phyloP scores from a whole-genome alignment of 2,329 filamentous ascomycete species.

The Aspergillus brunneoviolaceus region DNA sequence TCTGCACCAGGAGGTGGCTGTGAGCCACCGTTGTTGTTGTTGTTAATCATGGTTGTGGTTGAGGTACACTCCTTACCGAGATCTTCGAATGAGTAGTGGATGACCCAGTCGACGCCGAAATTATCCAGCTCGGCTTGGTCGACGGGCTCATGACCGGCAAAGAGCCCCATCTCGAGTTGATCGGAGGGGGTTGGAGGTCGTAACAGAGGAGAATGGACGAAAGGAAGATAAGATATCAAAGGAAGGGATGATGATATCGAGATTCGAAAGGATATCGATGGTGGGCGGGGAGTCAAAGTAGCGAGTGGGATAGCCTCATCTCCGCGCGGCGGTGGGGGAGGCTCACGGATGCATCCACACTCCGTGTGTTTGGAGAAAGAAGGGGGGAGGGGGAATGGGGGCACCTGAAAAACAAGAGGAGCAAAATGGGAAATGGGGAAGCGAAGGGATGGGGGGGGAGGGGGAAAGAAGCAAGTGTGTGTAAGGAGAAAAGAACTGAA shows the following conservation, averaged over 20 bases:
- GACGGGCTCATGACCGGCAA: slow-evolving; percentile 21
- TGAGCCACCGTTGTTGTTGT: slow-evolving; percentile 10
- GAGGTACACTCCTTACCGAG: slow-evolving; percentile 52
- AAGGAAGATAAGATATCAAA: slow-evolving; percentile 7
- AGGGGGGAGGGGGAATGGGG: background rate
- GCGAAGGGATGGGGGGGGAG: slow-evolving; percentile 12
- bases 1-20: slow-evolving; percentile 47
- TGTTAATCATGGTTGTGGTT: background rate
- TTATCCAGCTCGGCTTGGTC: slow-evolving; percentile 47
- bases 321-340: slow-evolving; percentile 1
- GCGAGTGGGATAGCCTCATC: slow-evolving; percentile 6
- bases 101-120: slow-evolving; percentile 81
- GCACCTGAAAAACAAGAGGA: background rate
- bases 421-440: slow-evolving; percentile 4
- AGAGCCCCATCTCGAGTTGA: slow-evolving; percentile 26
- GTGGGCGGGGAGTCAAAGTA: background rate
- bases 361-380: background rate
- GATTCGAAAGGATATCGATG: background rate
- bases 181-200: background rate
- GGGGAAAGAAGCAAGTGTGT: slow-evolving; percentile 6
- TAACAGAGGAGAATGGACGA: background rate
- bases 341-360: slow-evolving; percentile 8
- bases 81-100: slow-evolving; percentile 72
- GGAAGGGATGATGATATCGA: background rate
- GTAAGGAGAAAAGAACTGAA: slow-evolving; percentile 7